Base-by-base conservation (phyloP, 2,329 filamentous ascomycete species). In the Fusarium pseudograminearum region DNA sequence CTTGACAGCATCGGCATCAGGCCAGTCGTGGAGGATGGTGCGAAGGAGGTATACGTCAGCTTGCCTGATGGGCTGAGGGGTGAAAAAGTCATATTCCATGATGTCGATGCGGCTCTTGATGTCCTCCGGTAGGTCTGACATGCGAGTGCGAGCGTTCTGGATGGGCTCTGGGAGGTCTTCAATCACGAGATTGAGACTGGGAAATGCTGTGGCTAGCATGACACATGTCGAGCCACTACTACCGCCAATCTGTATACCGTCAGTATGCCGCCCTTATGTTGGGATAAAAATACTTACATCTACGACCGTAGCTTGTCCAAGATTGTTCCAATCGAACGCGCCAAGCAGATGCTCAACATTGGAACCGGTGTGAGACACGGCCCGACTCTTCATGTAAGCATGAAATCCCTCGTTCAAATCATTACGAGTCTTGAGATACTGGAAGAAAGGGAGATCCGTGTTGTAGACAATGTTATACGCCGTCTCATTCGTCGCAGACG, bases 21-120 rank as follows among this genome's bases (percentile, higher is more conserved):
- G 76, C 78, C 78, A 80, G 61, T 80, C 77, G 34, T 80, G 78
- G 0, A 79, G 52, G 18, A 79, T 72, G 10, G 73, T 76, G 16
- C 76, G 75, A 3, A 79, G 34, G 16, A 74, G 76, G 41, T 79
- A 79, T 1, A 79, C 69, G n/a, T 78, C 73, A 5, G 78, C 73
- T 7, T 53, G 59, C 10, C 70, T 62, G 7, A 74, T 47, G 3
- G 79, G 79, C 26, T 80, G 78, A 1, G 61, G 48, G 8, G 76
- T 57, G 57, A 80, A 80, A 45, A 80, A 80, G 63, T 79, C 71
- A 56, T 80, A 77, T 3, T 65, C 55, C 5, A 67, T 45, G 10
- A 78, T 72, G 11, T 70, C 47, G 28, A 78, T 71, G 2, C 72
- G 68, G 7, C 33, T 50, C 9, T 63, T 64, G 8, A 80, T 34